Base-by-base conservation (phyloP, 768 basidiomycete genomes). In the Kwoniella dejecticola region DNA sequence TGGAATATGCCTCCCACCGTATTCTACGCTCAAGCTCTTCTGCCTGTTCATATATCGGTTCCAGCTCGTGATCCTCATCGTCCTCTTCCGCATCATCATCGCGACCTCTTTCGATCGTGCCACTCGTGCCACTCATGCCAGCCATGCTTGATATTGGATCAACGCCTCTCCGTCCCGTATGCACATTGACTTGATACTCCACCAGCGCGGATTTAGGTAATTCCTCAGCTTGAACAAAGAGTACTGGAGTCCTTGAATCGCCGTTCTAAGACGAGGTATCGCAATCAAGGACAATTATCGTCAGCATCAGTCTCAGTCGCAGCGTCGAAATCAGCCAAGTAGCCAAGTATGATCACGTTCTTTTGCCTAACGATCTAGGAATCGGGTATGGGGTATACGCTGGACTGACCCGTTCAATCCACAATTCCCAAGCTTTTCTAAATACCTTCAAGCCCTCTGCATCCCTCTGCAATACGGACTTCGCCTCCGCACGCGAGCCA, bases 131-230 rank as follows among this genome's bases (percentile, higher is more conserved):
- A 33, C 12, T n/a, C 21, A 15, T 7, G 13, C 17, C 12, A 11
- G 21, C 29, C 10, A 15, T 11, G 1, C 31, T 11, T 38, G 47
- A 23, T 50, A 19, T 27, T 29, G 58, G 36, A 12, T 55, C 48
- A 19, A 29, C 23, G 15, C 55, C 54, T 21, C 48, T 40, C 30
- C 70, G 56, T 8, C 78, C 78, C 15, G 78, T 77, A 62, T 80
- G 73, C 3, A 74, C 27, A n/a, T 75, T 77, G 24, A 77, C 69
- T 63, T 81, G 81, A 75, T 78, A 81, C 61, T 82, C 81, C 4
- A 81, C 73, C 41, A 75, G 62, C 5, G 81, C 80, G 17, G 64
- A 76, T 38, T 70, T 76, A 0, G 81, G 81, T 15, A 82, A 63
- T 30, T 71, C 69, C 1, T 62, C 62, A 0, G 80, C 79, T 40